Conservation (phyloP, 176 grass and related monocot genomes). For the Alopecurus myosuroides region DNA sequence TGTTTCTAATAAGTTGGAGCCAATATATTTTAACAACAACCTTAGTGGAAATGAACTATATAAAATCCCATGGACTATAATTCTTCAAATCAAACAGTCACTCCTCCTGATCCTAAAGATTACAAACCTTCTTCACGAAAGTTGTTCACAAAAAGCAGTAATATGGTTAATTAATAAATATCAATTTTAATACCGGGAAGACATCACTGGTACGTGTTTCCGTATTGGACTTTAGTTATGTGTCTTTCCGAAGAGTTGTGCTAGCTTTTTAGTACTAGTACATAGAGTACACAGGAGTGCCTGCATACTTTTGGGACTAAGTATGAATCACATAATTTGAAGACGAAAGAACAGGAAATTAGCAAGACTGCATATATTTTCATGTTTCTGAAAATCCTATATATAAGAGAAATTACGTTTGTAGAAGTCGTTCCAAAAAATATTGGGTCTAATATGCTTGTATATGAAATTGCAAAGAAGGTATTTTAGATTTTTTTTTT, state of each 20-base stretch:
- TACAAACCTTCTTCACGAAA: neutral
- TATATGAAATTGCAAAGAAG: too few relatives aligned
- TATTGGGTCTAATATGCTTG: too few relatives aligned
- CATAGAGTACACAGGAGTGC: neutral
- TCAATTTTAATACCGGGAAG: neutral
- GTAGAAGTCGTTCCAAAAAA: too few relatives aligned
- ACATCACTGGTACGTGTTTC: neutral
- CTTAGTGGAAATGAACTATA: neutral
- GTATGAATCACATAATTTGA: neutral
- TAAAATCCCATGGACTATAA: neutral
- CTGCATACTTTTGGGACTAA: neutral
- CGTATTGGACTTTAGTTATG: neutral
- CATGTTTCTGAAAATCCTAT: too few relatives aligned
- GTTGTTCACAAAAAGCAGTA: too few relatives aligned
- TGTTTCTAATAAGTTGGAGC: neutral
- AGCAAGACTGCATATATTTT: too few relatives aligned
- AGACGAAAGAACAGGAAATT: too few relatives aligned
- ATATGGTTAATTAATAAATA: neutral
- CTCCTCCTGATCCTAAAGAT: neutral
- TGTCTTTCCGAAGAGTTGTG: neutral
- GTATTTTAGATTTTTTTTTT: too few relatives aligned
- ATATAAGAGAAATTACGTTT: too few relatives aligned
- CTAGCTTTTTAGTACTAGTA: too few relatives aligned
- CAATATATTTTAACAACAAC: neutral
- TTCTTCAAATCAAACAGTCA: neutral